Evolutionary conservation across 345 rosid species (phyloP), one percentile per base, ranked within the genome.

Genomic region (Bretschneidera sinensis): DNA sequence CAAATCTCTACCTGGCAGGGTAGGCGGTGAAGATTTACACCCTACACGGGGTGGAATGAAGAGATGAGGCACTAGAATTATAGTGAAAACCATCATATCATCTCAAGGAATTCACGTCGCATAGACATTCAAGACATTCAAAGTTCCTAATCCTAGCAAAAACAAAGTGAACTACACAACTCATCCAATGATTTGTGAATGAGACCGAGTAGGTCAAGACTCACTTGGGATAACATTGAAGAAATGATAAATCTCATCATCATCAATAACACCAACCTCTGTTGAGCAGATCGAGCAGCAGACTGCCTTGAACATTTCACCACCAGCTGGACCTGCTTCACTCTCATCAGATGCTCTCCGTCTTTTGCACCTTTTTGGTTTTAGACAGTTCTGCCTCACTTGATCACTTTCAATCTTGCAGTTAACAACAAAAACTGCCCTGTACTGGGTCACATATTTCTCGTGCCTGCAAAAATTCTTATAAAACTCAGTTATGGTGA

Each of bases 211-310:
- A 53, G 9, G 18, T 75, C 62, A 85, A 59, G 83, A 77, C 74
- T 89, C 96, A 55, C 94, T 83, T 47, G 96, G 96, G 43, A 89
- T 78, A 64, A 75, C 87, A 70, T 83, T 82, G 76, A 78, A 79
- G 79, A 89, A 89, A 74, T 89, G 96, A 77, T 83, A 86, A 33
- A 89, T 80, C 75, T 89, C 89, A 21, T 84, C 89, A 54, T 65
- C 77, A 56, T 86, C 96, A 28, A 84, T 47, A 3, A 76, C 86
- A 18, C 94, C 96, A 0, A 89, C 87, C 64, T 78, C 74, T 0
- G 91, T 82, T 2, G 85, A 68, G 76, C 96, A 86, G 25, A 78
- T 74, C n/a, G 85, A 76, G 72, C 96, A 89, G 63, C 48, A 49
- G 52, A 86, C 87, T 0, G 70, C 64, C 71, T 78, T 79, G 57